These are phyloP conservation scores for Microcera coccophila DNA, from an alignment of 2,329 filamentous ascomycete species.

Conservation along the genomic window DNA sequence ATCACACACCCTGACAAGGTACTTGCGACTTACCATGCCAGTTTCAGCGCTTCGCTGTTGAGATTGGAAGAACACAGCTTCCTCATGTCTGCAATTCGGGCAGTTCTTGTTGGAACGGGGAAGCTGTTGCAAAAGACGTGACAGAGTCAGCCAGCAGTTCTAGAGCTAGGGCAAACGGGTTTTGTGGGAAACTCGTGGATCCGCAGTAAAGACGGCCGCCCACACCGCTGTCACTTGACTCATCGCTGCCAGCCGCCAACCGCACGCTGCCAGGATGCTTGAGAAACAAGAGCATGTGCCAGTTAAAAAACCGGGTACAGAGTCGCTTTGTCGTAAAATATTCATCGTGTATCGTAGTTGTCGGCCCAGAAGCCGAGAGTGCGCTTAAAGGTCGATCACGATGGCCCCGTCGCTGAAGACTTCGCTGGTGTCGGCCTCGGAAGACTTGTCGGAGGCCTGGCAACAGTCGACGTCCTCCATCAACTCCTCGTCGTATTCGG, in stretches of 20 bases:
- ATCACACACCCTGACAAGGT: no score
- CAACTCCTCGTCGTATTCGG: conserved; percentile 39
- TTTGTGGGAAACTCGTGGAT: conserved; percentile 26
- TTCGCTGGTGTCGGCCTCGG: conserved; percentile 19
- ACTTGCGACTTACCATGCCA: conserved; percentile 90
- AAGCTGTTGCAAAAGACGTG: conserved; percentile 61
- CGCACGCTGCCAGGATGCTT: conserved; percentile 12
- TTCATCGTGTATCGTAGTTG: not conserved
- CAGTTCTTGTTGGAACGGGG: conserved; percentile 84
- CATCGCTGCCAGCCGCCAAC: conserved; percentile 16
- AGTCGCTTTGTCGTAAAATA: not conserved
- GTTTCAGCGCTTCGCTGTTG: conserved; percentile 96
- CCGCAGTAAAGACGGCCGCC: conserved; percentile 23
- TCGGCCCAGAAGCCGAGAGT: not conserved
- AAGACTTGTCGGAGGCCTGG: conserved; percentile 16
- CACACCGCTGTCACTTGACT: conserved; percentile 15
- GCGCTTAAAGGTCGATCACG: conserved; percentile 16
- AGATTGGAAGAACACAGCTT: conserved; percentile 98
- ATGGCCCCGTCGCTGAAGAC: conserved; percentile 22
- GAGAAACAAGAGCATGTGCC: conserved; percentile 25
- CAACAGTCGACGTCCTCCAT: conserved; percentile 25
- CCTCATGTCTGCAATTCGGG: conserved; percentile 76
- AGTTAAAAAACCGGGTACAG: conserved; percentile 5
- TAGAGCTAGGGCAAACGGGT: conserved; percentile 16
- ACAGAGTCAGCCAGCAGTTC: conserved; percentile 42